These are phyloP conservation scores for Naganishia friedmannii DNA, from an alignment of 768 basidiomycete species.

Conservation along the genomic window DNA sequence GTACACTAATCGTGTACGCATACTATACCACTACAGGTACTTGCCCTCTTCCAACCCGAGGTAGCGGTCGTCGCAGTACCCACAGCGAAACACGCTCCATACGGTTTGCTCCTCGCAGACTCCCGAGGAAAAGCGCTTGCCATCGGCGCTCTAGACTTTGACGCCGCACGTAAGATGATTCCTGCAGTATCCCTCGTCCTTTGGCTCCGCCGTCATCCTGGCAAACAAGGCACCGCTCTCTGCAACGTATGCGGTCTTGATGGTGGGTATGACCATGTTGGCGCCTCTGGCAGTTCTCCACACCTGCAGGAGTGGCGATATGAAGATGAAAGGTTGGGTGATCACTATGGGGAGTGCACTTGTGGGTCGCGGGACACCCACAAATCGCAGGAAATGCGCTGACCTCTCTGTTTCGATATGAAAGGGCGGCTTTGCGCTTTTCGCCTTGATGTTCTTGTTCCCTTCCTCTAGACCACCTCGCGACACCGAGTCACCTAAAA, in stretches of 20 bases:
- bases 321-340: not conserved
- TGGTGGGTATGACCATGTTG: not conserved
- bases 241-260: not conserved
- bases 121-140: not conserved
- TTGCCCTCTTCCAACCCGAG: not conserved
- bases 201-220: not conserved
- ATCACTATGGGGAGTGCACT: not conserved
- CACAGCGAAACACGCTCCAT: not conserved
- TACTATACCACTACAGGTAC: not conserved
- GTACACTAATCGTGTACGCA: too few relatives aligned
- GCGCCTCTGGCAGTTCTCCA: not conserved
- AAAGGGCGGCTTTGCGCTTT: not conserved
- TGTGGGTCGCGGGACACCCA: not conserved
- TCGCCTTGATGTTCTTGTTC: not conserved
- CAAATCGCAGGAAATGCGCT: not conserved
- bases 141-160: not conserved
- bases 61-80: not conserved
- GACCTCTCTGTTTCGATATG: not conserved
- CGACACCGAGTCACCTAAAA: not conserved
- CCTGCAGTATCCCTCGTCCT: not conserved
- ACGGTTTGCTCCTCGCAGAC: not conserved
- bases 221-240: not conserved
- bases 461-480: not conserved
- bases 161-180: not conserved
- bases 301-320: not conserved